phyloP scores from a whole-genome alignment of 371 early-diverging fungal species.

The Mortierella sp. region DNA sequence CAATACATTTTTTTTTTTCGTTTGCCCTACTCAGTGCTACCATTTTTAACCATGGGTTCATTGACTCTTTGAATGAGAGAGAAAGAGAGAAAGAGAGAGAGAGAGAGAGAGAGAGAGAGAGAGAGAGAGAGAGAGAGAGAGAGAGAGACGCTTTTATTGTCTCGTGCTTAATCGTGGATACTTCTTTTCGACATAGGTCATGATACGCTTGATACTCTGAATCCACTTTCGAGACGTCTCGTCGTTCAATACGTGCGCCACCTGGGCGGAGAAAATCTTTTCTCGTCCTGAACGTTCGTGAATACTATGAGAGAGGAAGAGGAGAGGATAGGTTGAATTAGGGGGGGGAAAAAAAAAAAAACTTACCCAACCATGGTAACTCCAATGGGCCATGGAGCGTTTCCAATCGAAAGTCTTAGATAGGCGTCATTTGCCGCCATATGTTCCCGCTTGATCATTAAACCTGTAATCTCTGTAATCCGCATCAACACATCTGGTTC shows the following conservation, averaged over 20 bases:
- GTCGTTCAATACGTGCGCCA: slow-evolving; percentile 98
- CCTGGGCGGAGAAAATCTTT: slow-evolving; percentile 93
- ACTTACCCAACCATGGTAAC: slow-evolving; percentile 83
- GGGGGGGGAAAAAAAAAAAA: not conserved
- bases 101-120: too few species aligned
- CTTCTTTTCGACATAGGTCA: slow-evolving; percentile 93
- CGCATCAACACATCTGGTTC: slow-evolving; percentile 88
- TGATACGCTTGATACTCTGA: slow-evolving; percentile 95
- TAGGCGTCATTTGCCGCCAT: slow-evolving; percentile 95
- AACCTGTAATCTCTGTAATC: slow-evolving; percentile 88
- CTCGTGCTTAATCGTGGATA: slow-evolving; percentile 72
- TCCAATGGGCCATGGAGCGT: slow-evolving; percentile 99
- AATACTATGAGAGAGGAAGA: slow-evolving; percentile 68
- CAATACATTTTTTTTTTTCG: too few species aligned
- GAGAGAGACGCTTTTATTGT: not conserved
- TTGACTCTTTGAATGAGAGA: too few species aligned
- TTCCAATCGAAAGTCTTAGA: slow-evolving; percentile 94
- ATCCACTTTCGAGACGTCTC: slow-evolving; percentile 98
- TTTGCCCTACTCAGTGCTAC: too few species aligned
- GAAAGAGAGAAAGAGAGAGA: too few species aligned
- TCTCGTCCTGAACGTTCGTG: slow-evolving; percentile 97
- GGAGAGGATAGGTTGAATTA: not conserved
- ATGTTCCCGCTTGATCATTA: slow-evolving; percentile 89
- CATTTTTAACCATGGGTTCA: too few species aligned
- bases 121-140: too few species aligned